phyloP scores from a whole-genome alignment of 2,329 filamentous ascomycete species.

The Pyricularia sp. region DNA sequence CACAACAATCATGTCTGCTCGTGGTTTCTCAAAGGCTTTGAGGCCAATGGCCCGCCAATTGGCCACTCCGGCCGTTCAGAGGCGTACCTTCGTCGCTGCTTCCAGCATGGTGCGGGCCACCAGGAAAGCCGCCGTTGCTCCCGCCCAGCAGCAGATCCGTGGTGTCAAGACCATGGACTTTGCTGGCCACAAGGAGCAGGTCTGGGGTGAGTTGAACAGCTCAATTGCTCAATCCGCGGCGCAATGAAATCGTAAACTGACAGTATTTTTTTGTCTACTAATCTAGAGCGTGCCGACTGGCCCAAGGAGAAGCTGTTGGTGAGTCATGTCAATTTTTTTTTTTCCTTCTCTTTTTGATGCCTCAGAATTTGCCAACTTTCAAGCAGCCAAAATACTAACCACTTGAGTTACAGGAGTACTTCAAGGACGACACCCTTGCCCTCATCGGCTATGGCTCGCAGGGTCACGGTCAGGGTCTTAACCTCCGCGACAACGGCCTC shows the following conservation, averaged over 20 bases:
- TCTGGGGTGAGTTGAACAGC: constrained; percentile 56
- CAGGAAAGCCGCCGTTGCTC: constrained; percentile 33
- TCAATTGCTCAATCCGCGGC: background rate
- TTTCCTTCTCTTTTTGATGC: background rate
- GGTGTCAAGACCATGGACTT: constrained; percentile 99
- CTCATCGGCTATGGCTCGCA: constrained; percentile 97
- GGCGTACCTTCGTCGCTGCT: constrained; percentile 50
- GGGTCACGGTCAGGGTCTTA: constrained; percentile 97
- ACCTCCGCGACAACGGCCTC: constrained; percentile 98
- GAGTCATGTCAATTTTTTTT: constrained; percentile 28
- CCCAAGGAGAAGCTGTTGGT: constrained; percentile 95
- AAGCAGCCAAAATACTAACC: background rate
- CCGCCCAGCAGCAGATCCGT: constrained; percentile 51
- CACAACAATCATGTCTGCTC: constrained; percentile 57
- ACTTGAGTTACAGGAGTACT: constrained; percentile 61
- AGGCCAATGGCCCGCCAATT: constrained; percentile 53
- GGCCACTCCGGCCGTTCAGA: constrained; percentile 44
- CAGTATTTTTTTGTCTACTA: background rate
- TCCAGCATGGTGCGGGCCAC: constrained; percentile 41
- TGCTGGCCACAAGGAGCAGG: constrained; percentile 84
- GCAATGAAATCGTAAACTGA: background rate
- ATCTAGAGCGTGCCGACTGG: constrained; percentile 90
- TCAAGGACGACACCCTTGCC: constrained; percentile 98
- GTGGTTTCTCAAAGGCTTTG: constrained; percentile 57
- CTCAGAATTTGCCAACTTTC: background rate